These are phyloP conservation scores for Orbilia blumenaviensis DNA, from an alignment of 2,329 filamentous ascomycete species.

Conservation along the genomic window DNA sequence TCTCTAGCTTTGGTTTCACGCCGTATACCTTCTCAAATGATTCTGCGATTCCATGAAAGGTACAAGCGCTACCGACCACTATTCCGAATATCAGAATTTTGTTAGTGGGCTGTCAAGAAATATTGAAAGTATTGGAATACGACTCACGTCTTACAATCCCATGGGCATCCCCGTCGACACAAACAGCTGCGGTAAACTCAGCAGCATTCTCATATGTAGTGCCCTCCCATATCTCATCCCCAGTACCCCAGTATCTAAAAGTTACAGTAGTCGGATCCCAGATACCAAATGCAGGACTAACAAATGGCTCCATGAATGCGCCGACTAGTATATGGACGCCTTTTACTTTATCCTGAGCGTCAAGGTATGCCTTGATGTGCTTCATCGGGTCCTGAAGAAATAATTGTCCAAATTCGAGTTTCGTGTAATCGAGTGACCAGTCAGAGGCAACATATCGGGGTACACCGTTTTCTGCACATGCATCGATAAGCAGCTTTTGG, in stretches of 20 bases:
- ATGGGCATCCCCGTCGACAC: slow-evolving; percentile 55
- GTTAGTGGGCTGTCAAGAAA: neutral
- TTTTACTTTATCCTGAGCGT: slow-evolving; percentile 60
- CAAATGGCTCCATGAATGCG: slow-evolving; percentile 60
- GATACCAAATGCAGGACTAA: slow-evolving; percentile 56
- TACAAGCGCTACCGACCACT: slow-evolving; percentile 60
- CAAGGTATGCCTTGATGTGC: slow-evolving; percentile 61
- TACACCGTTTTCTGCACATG: slow-evolving; percentile 60
- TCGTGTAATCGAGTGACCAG: slow-evolving; percentile 62
- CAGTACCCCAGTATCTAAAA: slow-evolving; percentile 60
- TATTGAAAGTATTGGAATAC: slow-evolving; percentile 8
- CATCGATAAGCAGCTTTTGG: slow-evolving; percentile 63
- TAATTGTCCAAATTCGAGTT: slow-evolving; percentile 60
- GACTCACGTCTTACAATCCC: slow-evolving; percentile 57
- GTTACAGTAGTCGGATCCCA: slow-evolving; percentile 56
- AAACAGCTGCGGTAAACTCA: slow-evolving; percentile 60
- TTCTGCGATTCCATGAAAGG: slow-evolving; percentile 57
- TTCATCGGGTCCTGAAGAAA: slow-evolving; percentile 62
- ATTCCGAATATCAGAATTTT: slow-evolving; percentile 20
- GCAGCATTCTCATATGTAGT: slow-evolving; percentile 62
- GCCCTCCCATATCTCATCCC: slow-evolving; percentile 61
- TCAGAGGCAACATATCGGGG: slow-evolving; percentile 62
- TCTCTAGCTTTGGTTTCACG: slow-evolving; percentile 55
- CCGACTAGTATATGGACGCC: slow-evolving; percentile 63
- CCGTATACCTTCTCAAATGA: slow-evolving; percentile 58